Conservation (phyloP, 495 filamentous ascomycete genomes). For the Talaromyces ruber region DNA sequence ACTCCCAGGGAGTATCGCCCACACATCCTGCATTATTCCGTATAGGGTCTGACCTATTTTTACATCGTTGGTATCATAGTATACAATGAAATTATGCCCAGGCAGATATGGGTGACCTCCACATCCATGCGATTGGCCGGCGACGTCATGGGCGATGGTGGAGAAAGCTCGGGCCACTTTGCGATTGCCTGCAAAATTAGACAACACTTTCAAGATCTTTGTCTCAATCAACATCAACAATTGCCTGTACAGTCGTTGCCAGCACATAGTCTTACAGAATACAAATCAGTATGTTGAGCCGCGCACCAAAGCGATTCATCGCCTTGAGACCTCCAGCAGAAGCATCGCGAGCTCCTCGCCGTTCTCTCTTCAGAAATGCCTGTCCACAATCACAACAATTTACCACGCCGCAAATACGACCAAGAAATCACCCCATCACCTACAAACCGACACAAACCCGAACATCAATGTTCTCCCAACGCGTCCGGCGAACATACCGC, state of each 20-base stretch:
- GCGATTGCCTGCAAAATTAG: neutral
- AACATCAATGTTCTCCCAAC: conserved; percentile 17
- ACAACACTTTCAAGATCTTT: neutral
- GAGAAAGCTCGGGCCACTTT: conserved; percentile 5
- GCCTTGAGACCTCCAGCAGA: neutral
- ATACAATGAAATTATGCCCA: neutral
- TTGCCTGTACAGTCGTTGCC: neutral
- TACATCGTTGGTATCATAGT: neutral
- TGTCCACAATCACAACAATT: neutral
- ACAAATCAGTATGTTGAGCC: neutral
- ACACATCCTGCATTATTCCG: conserved; percentile 50
- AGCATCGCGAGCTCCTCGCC: neutral
- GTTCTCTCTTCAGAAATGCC: neutral
- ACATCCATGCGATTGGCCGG: neutral
- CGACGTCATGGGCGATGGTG: conserved; percentile 4
- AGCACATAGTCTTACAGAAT: neutral
- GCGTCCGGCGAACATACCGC: conserved; percentile 23
- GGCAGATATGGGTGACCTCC: neutral
- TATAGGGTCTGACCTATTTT: neutral
- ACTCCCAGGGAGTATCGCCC: conserved; percentile 75
- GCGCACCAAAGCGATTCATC: neutral
- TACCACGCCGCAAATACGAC: conserved; percentile 20
- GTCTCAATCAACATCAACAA: neutral
- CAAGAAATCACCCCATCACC: neutral
- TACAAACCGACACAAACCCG: conserved; percentile 6